Evolutionary conservation across 129 eudicot species (phyloP), one percentile per base, ranked within the genome.

Genomic region (Escallonia rubra): DNA sequence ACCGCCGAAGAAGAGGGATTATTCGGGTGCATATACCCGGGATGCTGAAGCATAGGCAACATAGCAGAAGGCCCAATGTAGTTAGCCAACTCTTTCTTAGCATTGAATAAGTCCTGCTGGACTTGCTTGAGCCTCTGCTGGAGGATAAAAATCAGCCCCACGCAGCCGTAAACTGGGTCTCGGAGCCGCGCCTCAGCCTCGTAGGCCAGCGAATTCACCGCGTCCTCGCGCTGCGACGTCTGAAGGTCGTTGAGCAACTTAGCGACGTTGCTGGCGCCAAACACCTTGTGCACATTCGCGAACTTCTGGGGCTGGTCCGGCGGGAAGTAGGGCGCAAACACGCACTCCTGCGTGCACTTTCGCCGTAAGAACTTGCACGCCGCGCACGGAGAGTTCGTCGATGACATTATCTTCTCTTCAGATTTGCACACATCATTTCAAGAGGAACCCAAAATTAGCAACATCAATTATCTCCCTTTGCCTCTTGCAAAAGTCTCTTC

Each of bases 111-210:
- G 49, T 87, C 97, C 23, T 11, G 50, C 57, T 90, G 95, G 11
- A 87, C 85, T 67, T 90, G 92, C 55, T 79, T 78, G 6, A 90
- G 80, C 59, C 79, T 78, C 62, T 87, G 95, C 7, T 90, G 97
- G 6, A 90, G 81, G 10, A 82, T 57, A 3, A 95, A 84, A 41
- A 91, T 91, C 0, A 91, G 67, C 12, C 97, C 97, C 0, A 88
- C 96, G 8, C 97, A 91, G 10, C 97, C 97, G 39, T 91, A 88
- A 5, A 91, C 97, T 0, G 97, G 97, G 77, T 91, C 97, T 0
- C 83, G 84, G 0, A 83, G 85, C n/a, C 97, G 64, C 12, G 85
- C 83, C 39, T 88, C 96, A 1, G 97, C 97, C 72, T 91, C 97
- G 43, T 85, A 91, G 9, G 91, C 94, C 0, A 91, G 64, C 6